Evolutionary conservation across 495 filamentous ascomycete genomes (phyloP).

Genomic region (Aspergillus conjunctus): DNA sequence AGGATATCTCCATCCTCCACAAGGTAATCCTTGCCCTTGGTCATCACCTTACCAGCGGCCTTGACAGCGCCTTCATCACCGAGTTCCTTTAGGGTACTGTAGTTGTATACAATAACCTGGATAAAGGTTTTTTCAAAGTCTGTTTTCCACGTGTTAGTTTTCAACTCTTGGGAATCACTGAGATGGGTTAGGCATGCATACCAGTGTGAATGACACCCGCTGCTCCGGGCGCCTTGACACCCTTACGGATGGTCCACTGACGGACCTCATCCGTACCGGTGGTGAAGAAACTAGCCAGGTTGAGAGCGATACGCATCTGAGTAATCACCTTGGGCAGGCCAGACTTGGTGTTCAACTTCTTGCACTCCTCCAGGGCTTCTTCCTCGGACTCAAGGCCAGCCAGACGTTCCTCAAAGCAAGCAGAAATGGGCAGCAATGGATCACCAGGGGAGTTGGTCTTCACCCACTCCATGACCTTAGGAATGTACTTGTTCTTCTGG

Average conservation of each 20-base stretch:
- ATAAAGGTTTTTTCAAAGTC: conserved; percentile 99
- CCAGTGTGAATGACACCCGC: conserved; percentile 93
- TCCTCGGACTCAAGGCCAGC: conserved; percentile 73
- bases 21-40: conserved; percentile 98
- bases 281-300: conserved; percentile 95
- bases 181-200: background rate
- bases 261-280: conserved; percentile 95
- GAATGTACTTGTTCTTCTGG: conserved; percentile 98
- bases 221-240: conserved; percentile 94
- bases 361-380: conserved; percentile 85
- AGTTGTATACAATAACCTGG: conserved; percentile 91
- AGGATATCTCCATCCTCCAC: conserved; percentile 60
- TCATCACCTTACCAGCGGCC: conserved; percentile 94
- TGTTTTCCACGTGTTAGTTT: background rate
- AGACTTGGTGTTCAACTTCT: conserved; percentile 82
- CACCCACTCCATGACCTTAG: conserved; percentile 91
- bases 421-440: conserved; percentile 89
- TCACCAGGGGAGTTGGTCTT: conserved; percentile 85
- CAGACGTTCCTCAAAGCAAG: conserved; percentile 89
- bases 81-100: conserved; percentile 71
- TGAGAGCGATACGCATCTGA: conserved; percentile 91
- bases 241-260: conserved; percentile 97
- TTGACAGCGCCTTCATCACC: conserved; percentile 88
- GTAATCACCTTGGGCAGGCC: conserved; percentile 89
- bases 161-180: background rate